Evolutionary conservation across 164 flowering plant genomes (phyloP).

Genomic region (Brasenia schreberi): DNA sequence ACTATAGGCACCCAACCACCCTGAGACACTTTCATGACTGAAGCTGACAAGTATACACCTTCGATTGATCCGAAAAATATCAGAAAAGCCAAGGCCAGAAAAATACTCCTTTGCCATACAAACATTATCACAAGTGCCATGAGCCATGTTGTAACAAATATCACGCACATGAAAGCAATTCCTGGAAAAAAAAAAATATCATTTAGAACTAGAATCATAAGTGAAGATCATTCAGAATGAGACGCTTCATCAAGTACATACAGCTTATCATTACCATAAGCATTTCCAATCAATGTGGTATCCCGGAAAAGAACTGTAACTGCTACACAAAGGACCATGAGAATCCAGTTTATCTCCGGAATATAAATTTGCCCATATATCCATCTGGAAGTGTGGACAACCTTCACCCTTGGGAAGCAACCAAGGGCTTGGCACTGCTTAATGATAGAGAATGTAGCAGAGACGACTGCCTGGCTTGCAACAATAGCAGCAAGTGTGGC

Average conservation of each 20-base stretch:
- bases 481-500: conserved; percentile 78
- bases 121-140: conserved; percentile 71
- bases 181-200: conserved; percentile 27
- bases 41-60: conserved; percentile 52
- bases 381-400: conserved; percentile 73
- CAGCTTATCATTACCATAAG: conserved; percentile 41
- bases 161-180: conserved; percentile 71
- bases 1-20: conserved; percentile 90
- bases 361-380: conserved; percentile 75
- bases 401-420: conserved; percentile 82
- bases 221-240: neutral
- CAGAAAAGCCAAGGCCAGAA: conserved; percentile 45
- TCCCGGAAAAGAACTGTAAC: conserved; percentile 67
- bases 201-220: neutral
- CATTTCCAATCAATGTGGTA: conserved; percentile 69
- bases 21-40: conserved; percentile 59
- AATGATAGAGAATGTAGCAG: conserved; percentile 78
- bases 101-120: conserved; percentile 53
- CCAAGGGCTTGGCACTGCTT: conserved; percentile 85
- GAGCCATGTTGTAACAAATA: conserved; percentile 75
- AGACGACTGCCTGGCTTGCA: conserved; percentile 77
- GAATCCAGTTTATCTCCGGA: conserved; percentile 87
- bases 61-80: conserved; percentile 54
- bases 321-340: conserved; percentile 67
- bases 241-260: neutral